Evolutionary conservation across 306 rosid genomes (phyloP).

Genomic region (Ceratonia siliqua): DNA sequence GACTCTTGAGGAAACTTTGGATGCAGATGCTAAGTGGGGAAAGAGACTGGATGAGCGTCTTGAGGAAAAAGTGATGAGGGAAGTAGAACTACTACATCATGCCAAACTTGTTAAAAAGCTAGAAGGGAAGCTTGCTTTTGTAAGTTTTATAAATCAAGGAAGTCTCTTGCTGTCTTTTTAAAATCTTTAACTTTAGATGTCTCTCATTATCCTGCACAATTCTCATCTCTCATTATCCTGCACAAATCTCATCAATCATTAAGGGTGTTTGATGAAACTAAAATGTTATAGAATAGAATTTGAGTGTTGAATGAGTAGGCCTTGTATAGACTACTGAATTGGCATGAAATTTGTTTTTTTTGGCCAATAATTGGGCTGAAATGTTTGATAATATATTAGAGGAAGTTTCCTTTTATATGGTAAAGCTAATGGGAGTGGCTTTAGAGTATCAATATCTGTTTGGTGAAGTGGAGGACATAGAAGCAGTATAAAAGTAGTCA

Average conservation of each 20-base stretch:
- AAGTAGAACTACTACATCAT: slow-evolving; percentile 66
- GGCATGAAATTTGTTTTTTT: no score
- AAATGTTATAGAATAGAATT: neutral
- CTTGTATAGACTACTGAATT: neutral
- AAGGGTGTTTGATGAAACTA: neutral
- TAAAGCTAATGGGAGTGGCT: slow-evolving; percentile 18
- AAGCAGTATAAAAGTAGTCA: no score
- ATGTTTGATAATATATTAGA: slow-evolving; percentile 11
- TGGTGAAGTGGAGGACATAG: neutral
- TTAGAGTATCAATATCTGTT: neutral
- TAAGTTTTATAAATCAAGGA: slow-evolving; percentile 51
- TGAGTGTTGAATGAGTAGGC: neutral
- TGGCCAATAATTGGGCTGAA: no score
- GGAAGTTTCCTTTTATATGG: slow-evolving; percentile 3
- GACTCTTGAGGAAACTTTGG: slow-evolving; percentile 85
- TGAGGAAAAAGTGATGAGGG: slow-evolving; percentile 62
- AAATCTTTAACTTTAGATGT: slow-evolving; percentile 12
- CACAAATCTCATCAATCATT: neutral
- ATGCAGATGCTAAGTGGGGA: slow-evolving; percentile 97
- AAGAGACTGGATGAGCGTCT: slow-evolving; percentile 61
- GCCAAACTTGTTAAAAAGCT: slow-evolving; percentile 66
- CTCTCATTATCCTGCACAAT: neutral
- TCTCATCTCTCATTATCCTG: neutral
- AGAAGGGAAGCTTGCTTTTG: slow-evolving; percentile 71
- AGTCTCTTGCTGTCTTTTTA: slow-evolving; percentile 18